Percentiles rank a stretch among this genome's conserved stretches.
These are phyloP conservation scores for Lactarius deliciosus DNA, from an alignment of 768 basidiomycete genomes.

Conservation along the genomic window DNA sequence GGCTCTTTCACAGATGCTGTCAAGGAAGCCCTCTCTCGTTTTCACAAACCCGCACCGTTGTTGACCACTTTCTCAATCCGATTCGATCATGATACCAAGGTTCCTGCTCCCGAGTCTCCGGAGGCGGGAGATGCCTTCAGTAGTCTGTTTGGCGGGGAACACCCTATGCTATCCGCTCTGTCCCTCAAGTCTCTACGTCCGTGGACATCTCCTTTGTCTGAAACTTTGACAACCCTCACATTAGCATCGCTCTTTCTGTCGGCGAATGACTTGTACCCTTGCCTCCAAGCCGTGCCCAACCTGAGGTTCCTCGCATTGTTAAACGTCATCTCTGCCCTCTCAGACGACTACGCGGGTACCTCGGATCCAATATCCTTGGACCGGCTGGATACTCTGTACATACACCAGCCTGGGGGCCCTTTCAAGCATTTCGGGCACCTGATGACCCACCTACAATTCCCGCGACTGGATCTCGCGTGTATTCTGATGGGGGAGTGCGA, in stretches of 20 bases:
- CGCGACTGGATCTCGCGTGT: slow-evolving; percentile 13
- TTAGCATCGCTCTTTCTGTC: slow-evolving; percentile 15
- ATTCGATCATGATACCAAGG: slow-evolving; percentile 7
- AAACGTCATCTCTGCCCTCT: slow-evolving; percentile 12
- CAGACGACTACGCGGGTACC: slow-evolving; percentile 12
- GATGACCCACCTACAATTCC: slow-evolving; percentile 14
- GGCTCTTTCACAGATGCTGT: slow-evolving; percentile 6
- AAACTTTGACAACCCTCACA: slow-evolving; percentile 15
- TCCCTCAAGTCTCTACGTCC: slow-evolving; percentile 16
- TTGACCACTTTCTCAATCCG: slow-evolving; percentile 10
- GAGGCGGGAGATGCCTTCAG: slow-evolving; percentile 7
- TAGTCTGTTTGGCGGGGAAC: slow-evolving; percentile 2
- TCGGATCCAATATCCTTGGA: slow-evolving; percentile 13
- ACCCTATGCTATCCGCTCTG: not conserved
- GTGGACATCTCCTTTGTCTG: slow-evolving; percentile 7
- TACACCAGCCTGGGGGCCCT: slow-evolving; percentile 15
- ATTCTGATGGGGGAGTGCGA: slow-evolving; percentile 20
- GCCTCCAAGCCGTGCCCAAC: slow-evolving; percentile 16
- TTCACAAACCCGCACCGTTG: slow-evolving; percentile 6
- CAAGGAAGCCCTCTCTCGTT: slow-evolving; percentile 3
- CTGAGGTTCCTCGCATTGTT: slow-evolving; percentile 15
- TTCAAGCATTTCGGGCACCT: slow-evolving; percentile 20
- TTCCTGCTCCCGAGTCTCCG: not conserved
- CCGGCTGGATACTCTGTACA: slow-evolving; percentile 8
- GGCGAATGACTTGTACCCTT: slow-evolving; percentile 17